Percentiles rank a stretch among this genome's conserved stretches.
Evolutionary conservation across 2,329 filamentous ascomycete species (phyloP).

Genomic region (Microsporum ferrugineum): DNA sequence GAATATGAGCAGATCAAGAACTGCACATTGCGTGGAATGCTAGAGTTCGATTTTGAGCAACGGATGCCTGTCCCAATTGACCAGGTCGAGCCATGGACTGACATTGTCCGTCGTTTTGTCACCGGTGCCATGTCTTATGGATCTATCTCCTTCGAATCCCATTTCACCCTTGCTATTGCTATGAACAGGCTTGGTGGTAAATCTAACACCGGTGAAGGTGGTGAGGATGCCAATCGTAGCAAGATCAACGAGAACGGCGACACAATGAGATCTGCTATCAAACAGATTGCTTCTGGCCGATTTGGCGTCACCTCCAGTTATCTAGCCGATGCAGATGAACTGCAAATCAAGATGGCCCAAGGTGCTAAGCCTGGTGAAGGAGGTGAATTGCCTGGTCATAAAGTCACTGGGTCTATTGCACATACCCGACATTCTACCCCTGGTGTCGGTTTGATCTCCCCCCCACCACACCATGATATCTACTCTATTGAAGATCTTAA

Average conservation of each 20-base stretch:
- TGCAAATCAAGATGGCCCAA: conserved; percentile 99
- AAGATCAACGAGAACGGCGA: conserved; percentile 80
- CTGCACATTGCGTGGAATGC: conserved; percentile 83
- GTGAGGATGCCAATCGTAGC: conserved; percentile 86
- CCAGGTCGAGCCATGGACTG: conserved; percentile 95
- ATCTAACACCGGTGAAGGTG: conserved; percentile 95
- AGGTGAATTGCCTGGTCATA: conserved; percentile 92
- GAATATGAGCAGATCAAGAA: conserved; percentile 96
- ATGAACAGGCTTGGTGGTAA: conserved; percentile 97
- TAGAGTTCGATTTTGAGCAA: conserved; percentile 94
- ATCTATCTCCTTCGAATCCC: conserved; percentile 96
- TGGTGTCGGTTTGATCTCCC: conserved; percentile 90
- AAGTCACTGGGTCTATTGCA: conserved; percentile 88
- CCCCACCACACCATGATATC: conserved; percentile 93
- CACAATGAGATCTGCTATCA: conserved; percentile 94
- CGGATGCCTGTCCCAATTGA: conserved; percentile 78
- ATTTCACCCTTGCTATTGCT: conserved; percentile 86
- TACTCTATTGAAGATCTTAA: conserved; percentile 98
- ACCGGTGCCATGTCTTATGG: conserved; percentile 98
- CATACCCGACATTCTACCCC: conserved; percentile 92
- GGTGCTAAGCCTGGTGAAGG: conserved; percentile 96
- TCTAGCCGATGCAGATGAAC: conserved; percentile 84
- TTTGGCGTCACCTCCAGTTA: conserved; percentile 95
- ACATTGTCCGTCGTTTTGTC: conserved; percentile 91
- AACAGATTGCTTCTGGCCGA: conserved; percentile 90